Evolutionary conservation across 306 rosid genomes (phyloP).

Genomic region (Quercus bicolor): DNA sequence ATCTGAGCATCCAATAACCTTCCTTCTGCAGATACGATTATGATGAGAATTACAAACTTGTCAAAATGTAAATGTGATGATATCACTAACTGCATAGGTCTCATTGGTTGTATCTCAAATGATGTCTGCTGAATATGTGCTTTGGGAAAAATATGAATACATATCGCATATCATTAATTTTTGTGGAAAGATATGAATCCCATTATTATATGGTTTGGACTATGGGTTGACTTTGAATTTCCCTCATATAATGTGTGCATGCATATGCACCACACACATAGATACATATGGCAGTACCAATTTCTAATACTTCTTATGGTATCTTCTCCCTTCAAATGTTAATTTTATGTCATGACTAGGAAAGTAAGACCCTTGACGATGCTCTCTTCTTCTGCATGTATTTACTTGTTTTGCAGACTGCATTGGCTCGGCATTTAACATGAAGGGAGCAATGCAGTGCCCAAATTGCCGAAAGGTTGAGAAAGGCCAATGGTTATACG

Average conservation of each 20-base stretch:
- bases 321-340: not conserved
- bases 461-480: slow-evolving; percentile 30
- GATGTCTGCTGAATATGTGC: not conserved
- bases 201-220: not conserved
- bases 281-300: not conserved
- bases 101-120: not conserved
- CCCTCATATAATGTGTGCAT: not conserved
- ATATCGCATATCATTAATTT: not conserved
- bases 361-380: not conserved
- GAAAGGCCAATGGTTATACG: slow-evolving; percentile 28
- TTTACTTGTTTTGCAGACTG: slow-evolving; percentile 17
- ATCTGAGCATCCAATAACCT: not conserved
- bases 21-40: not conserved
- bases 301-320: not conserved
- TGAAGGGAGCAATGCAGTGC: slow-evolving; percentile 30
- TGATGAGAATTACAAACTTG: not conserved
- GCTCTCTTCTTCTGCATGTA: not conserved
- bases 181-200: not conserved
- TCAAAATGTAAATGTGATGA: slow-evolving; percentile 4
- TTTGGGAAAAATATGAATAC: not conserved
- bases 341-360: not conserved
- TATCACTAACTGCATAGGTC: not conserved
- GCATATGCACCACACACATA: not conserved
- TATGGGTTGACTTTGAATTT: not conserved
- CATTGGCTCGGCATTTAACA: slow-evolving; percentile 28